phyloP scores from a whole-genome alignment of 2,329 filamentous ascomycete genomes.

The Sarocladium oryzae region DNA sequence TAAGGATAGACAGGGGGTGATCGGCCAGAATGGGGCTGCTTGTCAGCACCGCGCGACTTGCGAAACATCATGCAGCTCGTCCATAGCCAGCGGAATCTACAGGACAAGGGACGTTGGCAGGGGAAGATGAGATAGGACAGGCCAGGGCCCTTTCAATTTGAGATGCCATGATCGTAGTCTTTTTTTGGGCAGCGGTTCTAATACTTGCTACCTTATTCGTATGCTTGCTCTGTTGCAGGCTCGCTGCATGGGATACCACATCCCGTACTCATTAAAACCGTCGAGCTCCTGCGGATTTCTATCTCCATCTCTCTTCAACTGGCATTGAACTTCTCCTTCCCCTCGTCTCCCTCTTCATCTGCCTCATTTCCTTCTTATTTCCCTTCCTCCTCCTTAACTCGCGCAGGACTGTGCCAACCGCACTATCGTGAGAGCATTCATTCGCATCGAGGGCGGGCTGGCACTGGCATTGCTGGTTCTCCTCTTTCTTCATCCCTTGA shows the following conservation, averaged over 20 bases:
- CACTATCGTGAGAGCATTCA: neutral
- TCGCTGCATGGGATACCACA: neutral
- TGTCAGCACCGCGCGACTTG: constrained; percentile 8
- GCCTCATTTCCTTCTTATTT: neutral
- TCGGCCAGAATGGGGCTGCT: neutral
- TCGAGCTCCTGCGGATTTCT: neutral
- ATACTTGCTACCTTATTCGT: neutral
- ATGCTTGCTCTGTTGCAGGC: neutral
- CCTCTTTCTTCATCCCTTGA: constrained; percentile 3
- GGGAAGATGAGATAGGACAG: neutral
- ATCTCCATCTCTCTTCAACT: neutral
- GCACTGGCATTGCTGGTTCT: constrained; percentile 6
- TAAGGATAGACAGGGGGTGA: neutral
- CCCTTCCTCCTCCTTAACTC: neutral
- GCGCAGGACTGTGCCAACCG: neutral
- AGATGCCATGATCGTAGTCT: neutral
- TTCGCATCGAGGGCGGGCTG: neutral
- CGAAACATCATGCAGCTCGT: constrained; percentile 8
- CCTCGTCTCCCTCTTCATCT: neutral
- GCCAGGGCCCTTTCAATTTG: neutral
- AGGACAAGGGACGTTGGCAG: neutral
- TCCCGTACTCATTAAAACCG: constrained; percentile 1
- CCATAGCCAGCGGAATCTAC: constrained; percentile 6
- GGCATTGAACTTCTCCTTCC: neutral
- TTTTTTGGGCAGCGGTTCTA: neutral